Conservation (phyloP, 2,329 filamentous ascomycete species). For the Fusarium falciforme region DNA sequence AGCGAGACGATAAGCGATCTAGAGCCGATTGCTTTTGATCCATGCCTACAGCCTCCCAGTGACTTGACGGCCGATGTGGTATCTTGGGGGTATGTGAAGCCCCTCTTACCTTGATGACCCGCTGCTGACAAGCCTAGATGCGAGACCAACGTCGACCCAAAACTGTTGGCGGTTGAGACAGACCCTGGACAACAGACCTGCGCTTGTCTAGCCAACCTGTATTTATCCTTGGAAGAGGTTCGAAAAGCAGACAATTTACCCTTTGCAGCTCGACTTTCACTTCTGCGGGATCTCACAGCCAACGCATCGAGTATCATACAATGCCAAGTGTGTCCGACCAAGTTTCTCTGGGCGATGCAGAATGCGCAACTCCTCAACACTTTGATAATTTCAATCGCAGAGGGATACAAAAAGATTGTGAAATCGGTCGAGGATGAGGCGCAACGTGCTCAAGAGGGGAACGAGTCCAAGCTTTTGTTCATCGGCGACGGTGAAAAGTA, state of each 20-base stretch:
- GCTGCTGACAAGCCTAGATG: slow-evolving; percentile 27
- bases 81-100: slow-evolving; percentile 25
- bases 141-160: slow-evolving; percentile 32
- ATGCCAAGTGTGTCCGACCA: slow-evolving; percentile 37
- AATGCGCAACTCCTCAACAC: slow-evolving; percentile 43
- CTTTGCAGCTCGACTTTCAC: slow-evolving; percentile 30
- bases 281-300: slow-evolving; percentile 29
- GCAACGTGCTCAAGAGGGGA: slow-evolving; percentile 21
- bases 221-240: slow-evolving; percentile 40
- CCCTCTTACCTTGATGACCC: neutral
- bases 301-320: slow-evolving; percentile 31
- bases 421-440: slow-evolving; percentile 36
- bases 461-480: slow-evolving; percentile 28
- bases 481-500: slow-evolving; percentile 19
- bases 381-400: slow-evolving; percentile 38
- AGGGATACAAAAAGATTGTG: slow-evolving; percentile 39
- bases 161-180: slow-evolving; percentile 9
- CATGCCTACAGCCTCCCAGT: slow-evolving; percentile 21
- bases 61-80: slow-evolving; percentile 11
- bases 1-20: slow-evolving; percentile 22
- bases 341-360: slow-evolving; percentile 44
- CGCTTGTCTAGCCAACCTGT: slow-evolving; percentile 40
- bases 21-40: slow-evolving; percentile 17
- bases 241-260: slow-evolving; percentile 31
- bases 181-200: slow-evolving; percentile 28